Evolutionary conservation across 441 rosid genomes (phyloP).

Genomic region (Brassica balearica): DNA sequence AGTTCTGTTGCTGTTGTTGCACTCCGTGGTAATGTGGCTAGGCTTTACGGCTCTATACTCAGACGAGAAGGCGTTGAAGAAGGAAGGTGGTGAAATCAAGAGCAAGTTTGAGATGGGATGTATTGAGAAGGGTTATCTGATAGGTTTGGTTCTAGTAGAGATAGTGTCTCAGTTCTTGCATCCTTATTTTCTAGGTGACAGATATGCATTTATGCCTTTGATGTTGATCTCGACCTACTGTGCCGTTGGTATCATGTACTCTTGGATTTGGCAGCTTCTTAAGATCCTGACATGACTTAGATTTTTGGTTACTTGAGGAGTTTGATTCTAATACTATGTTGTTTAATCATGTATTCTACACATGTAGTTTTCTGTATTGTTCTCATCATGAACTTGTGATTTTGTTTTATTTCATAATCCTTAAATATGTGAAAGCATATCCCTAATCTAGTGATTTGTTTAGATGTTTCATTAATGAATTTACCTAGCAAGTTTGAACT

Average conservation of each 20-base stretch:
- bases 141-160: conserved; percentile 72
- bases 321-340: background rate
- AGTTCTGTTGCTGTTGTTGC: conserved; percentile 66
- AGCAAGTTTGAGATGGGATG: conserved; percentile 54
- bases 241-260: conserved; percentile 67
- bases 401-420: too few relatives aligned
- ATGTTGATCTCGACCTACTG: conserved; percentile 79
- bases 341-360: background rate
- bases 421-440: too few relatives aligned
- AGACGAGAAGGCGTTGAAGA: background rate
- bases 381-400: background rate
- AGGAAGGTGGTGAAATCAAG: conserved; percentile 38
- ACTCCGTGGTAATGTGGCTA: conserved; percentile 62
- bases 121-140: conserved; percentile 56
- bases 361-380: background rate
- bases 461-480: too few relatives aligned
- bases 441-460: too few relatives aligned
- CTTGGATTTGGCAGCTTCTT: conserved; percentile 90
- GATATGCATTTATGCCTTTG: conserved; percentile 78
- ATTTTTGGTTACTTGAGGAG: background rate
- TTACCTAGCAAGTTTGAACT: background rate
- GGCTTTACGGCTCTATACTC: conserved; percentile 51
- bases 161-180: conserved; percentile 73
- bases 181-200: conserved; percentile 68
- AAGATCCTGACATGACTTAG: conserved; percentile 44